phyloP scores from a whole-genome alignment of 1,284 basidiomycete species.

The Boletus sp. region DNA sequence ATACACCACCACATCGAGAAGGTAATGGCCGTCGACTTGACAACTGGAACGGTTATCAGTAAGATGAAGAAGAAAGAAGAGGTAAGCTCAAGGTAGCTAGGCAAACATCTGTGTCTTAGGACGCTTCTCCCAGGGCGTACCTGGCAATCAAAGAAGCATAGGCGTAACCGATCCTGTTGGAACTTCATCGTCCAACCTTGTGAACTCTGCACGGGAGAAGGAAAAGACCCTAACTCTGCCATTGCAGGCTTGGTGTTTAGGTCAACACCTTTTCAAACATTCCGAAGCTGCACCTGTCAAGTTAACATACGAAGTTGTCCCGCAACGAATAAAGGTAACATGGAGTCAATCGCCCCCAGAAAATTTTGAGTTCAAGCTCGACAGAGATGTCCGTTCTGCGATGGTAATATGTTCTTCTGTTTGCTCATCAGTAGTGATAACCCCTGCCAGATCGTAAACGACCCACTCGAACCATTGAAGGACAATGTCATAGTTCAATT shows the following conservation, averaged over 20 bases:
- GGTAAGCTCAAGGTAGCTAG: slow-evolving; percentile 19
- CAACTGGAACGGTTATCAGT: neutral
- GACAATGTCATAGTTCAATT: slow-evolving; percentile 28
- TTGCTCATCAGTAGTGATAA: neutral
- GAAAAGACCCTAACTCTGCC: slow-evolving; percentile 15
- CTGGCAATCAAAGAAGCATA: neutral
- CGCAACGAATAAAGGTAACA: slow-evolving; percentile 10
- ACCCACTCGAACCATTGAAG: slow-evolving; percentile 8
- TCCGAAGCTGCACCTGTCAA: slow-evolving; percentile 11
- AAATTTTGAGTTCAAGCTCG: slow-evolving; percentile 18
- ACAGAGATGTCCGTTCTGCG: slow-evolving; percentile 11
- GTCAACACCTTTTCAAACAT: slow-evolving; percentile 19
- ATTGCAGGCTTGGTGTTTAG: slow-evolving; percentile 28
- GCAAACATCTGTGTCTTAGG: slow-evolving; percentile 3
- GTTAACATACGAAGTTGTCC: slow-evolving; percentile 17
- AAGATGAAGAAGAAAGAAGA: slow-evolving; percentile 27
- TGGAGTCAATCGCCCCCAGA: slow-evolving; percentile 13
- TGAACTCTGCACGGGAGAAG: slow-evolving; percentile 15
- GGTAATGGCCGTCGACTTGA: slow-evolving; percentile 14
- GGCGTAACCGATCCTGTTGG: slow-evolving; percentile 20
- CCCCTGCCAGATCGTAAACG: slow-evolving; percentile 24
- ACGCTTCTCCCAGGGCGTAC: slow-evolving; percentile 8
- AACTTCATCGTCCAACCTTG: slow-evolving; percentile 29
- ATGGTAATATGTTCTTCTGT: slow-evolving; percentile 15
- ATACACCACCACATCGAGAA: neutral